A percentile compares a stretch with the other conserved stretches of the same genome.
phyloP scores from a whole-genome alignment of 805 yeast species.

The Lachancea meyersii region DNA sequence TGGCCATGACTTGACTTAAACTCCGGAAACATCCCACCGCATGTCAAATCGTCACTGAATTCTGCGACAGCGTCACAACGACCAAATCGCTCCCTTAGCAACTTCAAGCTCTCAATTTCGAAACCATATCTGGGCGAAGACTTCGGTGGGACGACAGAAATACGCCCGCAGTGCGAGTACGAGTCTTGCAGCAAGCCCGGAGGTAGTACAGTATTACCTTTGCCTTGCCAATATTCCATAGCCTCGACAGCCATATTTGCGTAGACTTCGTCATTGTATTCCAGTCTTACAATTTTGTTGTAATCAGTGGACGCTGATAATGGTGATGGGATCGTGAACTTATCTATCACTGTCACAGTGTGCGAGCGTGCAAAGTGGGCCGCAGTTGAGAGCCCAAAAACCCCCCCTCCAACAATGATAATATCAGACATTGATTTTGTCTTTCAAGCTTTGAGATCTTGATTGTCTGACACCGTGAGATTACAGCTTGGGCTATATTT shows the following conservation, averaged over 20 bases:
- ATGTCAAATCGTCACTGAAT: constrained; percentile 28
- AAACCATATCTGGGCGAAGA: constrained; percentile 34
- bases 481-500: neutral
- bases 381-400: constrained; percentile 43
- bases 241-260: constrained; percentile 43
- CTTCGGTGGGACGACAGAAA: constrained; percentile 32
- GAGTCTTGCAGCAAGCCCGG: constrained; percentile 12
- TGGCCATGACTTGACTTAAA: constrained; percentile 24
- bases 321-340: constrained; percentile 39
- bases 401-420: constrained; percentile 37
- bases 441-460: neutral
- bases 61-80: constrained; percentile 26
- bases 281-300: constrained; percentile 45
- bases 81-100: constrained; percentile 26
- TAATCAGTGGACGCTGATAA: constrained; percentile 44
- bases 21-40: constrained; percentile 27
- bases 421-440: constrained; percentile 7
- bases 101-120: constrained; percentile 35
- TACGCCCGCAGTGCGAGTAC: constrained; percentile 39
- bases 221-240: constrained; percentile 34
- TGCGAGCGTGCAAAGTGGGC: constrained; percentile 32
- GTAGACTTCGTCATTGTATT: constrained; percentile 40
- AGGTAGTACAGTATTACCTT: constrained; percentile 5
- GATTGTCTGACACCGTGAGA: neutral
- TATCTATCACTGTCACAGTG: constrained; percentile 36